Percentiles rank a stretch among this genome's conserved stretches.
Evolutionary conservation across 257 asterid genomes (phyloP).

Genomic region (Paulownia fortunei): DNA sequence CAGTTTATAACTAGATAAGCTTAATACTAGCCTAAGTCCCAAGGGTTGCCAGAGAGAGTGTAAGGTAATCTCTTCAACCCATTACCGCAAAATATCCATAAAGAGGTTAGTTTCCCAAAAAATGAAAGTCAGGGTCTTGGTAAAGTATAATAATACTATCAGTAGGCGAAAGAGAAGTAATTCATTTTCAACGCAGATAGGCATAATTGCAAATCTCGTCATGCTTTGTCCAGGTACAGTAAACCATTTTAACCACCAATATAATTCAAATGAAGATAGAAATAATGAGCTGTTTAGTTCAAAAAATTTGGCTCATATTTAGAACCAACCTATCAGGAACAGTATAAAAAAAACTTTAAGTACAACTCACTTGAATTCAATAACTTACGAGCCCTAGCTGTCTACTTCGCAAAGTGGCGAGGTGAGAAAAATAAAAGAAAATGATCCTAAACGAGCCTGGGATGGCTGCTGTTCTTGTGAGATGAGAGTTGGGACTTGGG

Average conservation of each 20-base stretch:
- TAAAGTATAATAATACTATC: background rate
- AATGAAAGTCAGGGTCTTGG: background rate
- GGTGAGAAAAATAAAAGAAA: too few relatives aligned
- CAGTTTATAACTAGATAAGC: background rate
- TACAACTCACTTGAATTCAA: too few relatives aligned
- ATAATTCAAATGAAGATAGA: background rate
- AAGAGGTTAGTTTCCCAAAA: background rate
- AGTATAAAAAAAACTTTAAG: too few relatives aligned
- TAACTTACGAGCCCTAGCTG: too few relatives aligned
- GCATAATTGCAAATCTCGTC: background rate
- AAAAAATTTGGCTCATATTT: background rate
- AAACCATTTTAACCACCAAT: background rate
- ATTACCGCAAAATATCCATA: background rate
- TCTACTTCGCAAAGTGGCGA: too few relatives aligned
- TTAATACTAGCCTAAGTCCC: too few relatives aligned
- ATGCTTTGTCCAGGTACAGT: background rate
- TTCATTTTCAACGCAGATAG: background rate
- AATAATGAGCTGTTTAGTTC: background rate
- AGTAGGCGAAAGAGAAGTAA: background rate
- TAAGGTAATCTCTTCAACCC: background rate
- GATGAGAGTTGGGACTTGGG: too few relatives aligned
- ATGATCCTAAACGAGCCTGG: too few relatives aligned
- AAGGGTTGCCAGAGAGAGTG: background rate
- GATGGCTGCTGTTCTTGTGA: too few relatives aligned
- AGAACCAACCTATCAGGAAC: constrained; percentile 84